These are phyloP conservation scores for Pseudocercospora fuligena DNA, from an alignment of 2,329 filamentous ascomycete species.

Conservation along the genomic window DNA sequence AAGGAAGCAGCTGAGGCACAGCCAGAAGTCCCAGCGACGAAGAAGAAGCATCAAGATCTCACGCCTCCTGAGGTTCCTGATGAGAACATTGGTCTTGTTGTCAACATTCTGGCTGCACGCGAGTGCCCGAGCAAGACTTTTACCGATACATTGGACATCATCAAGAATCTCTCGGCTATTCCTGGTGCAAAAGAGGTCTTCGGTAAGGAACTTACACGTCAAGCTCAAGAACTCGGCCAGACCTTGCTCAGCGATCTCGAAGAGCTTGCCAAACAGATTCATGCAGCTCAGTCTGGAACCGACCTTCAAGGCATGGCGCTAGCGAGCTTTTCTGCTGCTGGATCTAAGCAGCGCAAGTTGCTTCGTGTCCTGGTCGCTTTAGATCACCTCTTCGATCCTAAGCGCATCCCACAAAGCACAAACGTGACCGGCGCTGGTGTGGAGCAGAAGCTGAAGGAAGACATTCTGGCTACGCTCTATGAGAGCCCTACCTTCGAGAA, in stretches of 20 bases:
- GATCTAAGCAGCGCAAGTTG: constrained; percentile 95
- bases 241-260: constrained; percentile 84
- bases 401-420: constrained; percentile 49
- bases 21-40: constrained; percentile 45
- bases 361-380: constrained; percentile 89
- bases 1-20: constrained; percentile 39
- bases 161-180: constrained; percentile 95
- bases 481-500: constrained; percentile 87
- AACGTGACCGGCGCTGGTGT: constrained; percentile 41
- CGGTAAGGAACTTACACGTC: constrained; percentile 87
- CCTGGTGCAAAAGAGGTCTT: constrained; percentile 88
- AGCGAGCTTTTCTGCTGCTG: constrained; percentile 92
- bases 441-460: constrained; percentile 71
- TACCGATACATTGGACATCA: constrained; percentile 95
- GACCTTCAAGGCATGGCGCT: constrained; percentile 95
- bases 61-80: constrained; percentile 85
- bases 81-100: constrained; percentile 88
- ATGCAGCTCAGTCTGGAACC: constrained; percentile 83
- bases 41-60: constrained; percentile 67
- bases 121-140: constrained; percentile 98
- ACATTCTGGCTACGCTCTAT: constrained; percentile 85
- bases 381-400: constrained; percentile 92
- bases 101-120: constrained; percentile 92
- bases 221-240: constrained; percentile 82
- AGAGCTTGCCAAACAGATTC: constrained; percentile 82